Conservation (phyloP, 2,329 filamentous ascomycete genomes). For the Sclerotinia minor region DNA sequence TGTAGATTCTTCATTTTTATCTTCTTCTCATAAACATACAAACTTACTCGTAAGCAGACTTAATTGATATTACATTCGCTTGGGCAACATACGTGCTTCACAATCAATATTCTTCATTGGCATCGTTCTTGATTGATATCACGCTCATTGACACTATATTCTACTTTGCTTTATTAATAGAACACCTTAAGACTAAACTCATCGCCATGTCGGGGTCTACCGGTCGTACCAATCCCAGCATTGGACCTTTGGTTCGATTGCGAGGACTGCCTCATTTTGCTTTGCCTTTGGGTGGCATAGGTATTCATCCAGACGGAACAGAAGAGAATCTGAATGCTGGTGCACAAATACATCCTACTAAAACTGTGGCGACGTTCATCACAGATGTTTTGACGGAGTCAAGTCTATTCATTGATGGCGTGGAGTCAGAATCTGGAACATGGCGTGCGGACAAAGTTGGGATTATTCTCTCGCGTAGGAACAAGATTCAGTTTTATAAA, state of each 20-base stretch:
- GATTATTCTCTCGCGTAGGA: slow-evolving; percentile 50
- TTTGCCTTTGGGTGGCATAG: slow-evolving; percentile 47
- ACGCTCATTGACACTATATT: neutral
- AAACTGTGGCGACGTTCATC: slow-evolving; percentile 51
- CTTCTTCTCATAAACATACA: neutral
- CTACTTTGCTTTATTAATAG: neutral
- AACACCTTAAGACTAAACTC: neutral
- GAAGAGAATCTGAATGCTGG: slow-evolving; percentile 1
- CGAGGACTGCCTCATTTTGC: slow-evolving; percentile 52
- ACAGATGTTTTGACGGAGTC: slow-evolving; percentile 57
- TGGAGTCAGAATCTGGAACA: slow-evolving; percentile 46
- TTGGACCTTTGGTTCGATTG: slow-evolving; percentile 55
- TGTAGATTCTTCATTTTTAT: neutral
- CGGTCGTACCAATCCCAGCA: neutral
- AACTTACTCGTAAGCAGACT: neutral
- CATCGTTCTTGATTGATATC: neutral
- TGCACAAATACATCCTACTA: slow-evolving; percentile 26
- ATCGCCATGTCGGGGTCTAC: slow-evolving; percentile 15
- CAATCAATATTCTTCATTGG: neutral
- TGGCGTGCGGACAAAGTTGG: slow-evolving; percentile 56
- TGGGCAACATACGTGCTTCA: neutral
- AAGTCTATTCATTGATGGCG: slow-evolving; percentile 56
- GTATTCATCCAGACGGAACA: slow-evolving; percentile 27
- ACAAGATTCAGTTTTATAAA: slow-evolving; percentile 55
- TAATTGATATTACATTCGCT: neutral